phyloP scores from a whole-genome alignment of 331 rosid genomes.

The Pyracantha coccinea region DNA sequence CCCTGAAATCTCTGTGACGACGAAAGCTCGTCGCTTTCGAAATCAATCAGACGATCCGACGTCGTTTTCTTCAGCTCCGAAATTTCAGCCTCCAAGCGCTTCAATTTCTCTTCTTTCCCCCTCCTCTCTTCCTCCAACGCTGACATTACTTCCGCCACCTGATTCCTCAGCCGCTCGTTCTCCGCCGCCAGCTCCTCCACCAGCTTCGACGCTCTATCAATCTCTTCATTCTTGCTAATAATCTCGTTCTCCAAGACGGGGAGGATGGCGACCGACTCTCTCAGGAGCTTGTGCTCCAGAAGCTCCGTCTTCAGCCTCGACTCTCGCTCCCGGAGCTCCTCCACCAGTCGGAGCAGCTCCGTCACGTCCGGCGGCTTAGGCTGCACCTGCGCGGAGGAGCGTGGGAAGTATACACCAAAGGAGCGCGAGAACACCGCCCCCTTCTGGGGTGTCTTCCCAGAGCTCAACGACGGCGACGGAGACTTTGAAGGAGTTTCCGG shows the following conservation, averaged over 20 bases:
- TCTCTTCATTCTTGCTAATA: slow-evolving; percentile 39
- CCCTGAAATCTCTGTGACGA: slow-evolving; percentile 69
- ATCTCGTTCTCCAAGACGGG: slow-evolving; percentile 76
- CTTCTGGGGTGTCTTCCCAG: slow-evolving; percentile 55
- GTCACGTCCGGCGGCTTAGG: slow-evolving; percentile 85
- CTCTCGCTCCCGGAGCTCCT: slow-evolving; percentile 91
- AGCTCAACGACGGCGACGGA: slow-evolving; percentile 41
- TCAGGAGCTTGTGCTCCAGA: slow-evolving; percentile 71
- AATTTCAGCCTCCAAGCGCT: slow-evolving; percentile 54
- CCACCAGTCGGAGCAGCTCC: slow-evolving; percentile 74
- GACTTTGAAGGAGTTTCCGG: slow-evolving; percentile 35
- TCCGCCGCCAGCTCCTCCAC: slow-evolving; percentile 41
- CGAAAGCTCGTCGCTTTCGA: slow-evolving; percentile 40
- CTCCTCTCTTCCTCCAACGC: slow-evolving; percentile 36
- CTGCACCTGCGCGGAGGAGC: slow-evolving; percentile 94
- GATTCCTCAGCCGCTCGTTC: slow-evolving; percentile 35
- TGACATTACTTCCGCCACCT: slow-evolving; percentile 30
- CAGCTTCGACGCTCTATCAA: slow-evolving; percentile 31
- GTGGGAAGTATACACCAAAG: slow-evolving; percentile 80
- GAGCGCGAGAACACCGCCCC: slow-evolving; percentile 62
- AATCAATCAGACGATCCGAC: slow-evolving; percentile 16
- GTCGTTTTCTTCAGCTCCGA: slow-evolving; percentile 52
- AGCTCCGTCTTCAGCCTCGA: slow-evolving; percentile 85
- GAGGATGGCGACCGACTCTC: slow-evolving; percentile 66
- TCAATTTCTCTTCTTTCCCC: slow-evolving; percentile 29